These are phyloP conservation scores for Cyberlindnera mrakii DNA, from an alignment of 805 yeast species.

Conservation along the genomic window DNA sequence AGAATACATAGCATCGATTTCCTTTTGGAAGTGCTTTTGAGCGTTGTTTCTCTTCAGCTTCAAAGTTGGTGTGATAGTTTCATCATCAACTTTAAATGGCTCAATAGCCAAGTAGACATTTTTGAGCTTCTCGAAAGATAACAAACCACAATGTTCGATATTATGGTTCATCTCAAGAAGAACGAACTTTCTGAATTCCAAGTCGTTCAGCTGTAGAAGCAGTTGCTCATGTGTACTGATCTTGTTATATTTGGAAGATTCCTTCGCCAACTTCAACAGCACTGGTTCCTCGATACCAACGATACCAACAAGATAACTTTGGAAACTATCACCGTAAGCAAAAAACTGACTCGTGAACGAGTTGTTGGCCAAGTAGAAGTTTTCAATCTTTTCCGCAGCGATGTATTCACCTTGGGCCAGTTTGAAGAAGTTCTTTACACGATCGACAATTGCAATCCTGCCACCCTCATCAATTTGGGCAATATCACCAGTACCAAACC, in stretches of 20 bases:
- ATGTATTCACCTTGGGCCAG: constrained; percentile 62
- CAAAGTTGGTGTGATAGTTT: constrained; percentile 54
- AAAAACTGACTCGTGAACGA: constrained; percentile 48
- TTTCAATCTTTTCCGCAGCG: constrained; percentile 73
- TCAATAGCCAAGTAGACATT: constrained; percentile 41
- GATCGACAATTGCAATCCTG: constrained; percentile 55
- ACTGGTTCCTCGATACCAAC: constrained; percentile 51
- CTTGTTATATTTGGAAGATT: constrained; percentile 9
- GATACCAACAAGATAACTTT: constrained; percentile 52
- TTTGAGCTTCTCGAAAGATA: constrained; percentile 47
- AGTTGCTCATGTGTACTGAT: constrained; percentile 20
- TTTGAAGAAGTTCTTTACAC: constrained; percentile 77
- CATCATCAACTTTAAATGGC: constrained; percentile 47
- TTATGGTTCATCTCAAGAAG: constrained; percentile 33
- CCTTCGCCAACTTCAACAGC: constrained; percentile 14
- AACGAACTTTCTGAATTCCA: constrained; percentile 31
- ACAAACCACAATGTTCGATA: constrained; percentile 29
- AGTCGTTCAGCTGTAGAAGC: constrained; percentile 19
- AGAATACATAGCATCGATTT: constrained; percentile 36
- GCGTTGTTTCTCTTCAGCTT: constrained; percentile 50
- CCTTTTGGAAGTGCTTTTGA: constrained; percentile 36
- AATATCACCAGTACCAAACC: constrained; percentile 67
- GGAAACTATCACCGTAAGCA: constrained; percentile 58
- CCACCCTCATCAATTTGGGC: constrained; percentile 48
- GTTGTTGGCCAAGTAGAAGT: constrained; percentile 47